Evolutionary conservation across 1,284 basidiomycete species (phyloP).

Genomic region (Cryptococcus hybrid): DNA sequence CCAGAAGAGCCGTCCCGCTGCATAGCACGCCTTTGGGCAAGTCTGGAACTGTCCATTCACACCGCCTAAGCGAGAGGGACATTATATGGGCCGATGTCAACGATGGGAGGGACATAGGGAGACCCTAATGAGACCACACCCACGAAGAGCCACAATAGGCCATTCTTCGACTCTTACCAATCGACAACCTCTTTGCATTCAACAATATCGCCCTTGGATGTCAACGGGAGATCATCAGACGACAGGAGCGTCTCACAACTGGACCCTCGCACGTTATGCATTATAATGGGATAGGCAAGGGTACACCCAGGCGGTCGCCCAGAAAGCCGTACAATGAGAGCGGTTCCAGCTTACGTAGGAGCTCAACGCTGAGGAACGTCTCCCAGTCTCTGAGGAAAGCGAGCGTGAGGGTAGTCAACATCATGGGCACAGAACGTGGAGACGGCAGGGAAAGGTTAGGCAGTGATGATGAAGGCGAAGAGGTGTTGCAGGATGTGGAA

Average conservation of each 20-base stretch:
- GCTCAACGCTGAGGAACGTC: slow-evolving; percentile 36
- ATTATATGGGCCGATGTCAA: slow-evolving; percentile 8
- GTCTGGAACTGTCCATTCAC: slow-evolving; percentile 28
- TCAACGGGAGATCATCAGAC: not conserved
- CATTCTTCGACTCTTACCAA: not conserved
- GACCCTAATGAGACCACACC: not conserved
- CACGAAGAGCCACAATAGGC: not conserved
- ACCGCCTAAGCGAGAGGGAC: slow-evolving; percentile 11
- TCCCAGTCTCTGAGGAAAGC: slow-evolving; percentile 36
- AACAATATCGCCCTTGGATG: slow-evolving; percentile 1
- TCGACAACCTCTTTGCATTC: not conserved
- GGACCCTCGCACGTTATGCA: not conserved
- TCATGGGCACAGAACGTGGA: slow-evolving; percentile 58
- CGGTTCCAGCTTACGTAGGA: slow-evolving; percentile 17
- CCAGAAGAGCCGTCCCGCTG: not conserved
- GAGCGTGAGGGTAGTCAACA: slow-evolving; percentile 78
- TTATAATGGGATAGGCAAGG: not conserved
- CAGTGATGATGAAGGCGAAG: slow-evolving; percentile 22
- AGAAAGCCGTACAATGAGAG: slow-evolving; percentile 7
- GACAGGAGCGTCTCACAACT: slow-evolving; percentile 14
- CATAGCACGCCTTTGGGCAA: slow-evolving; percentile 6
- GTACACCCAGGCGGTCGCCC: slow-evolving; percentile 5
- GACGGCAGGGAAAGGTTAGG: slow-evolving; percentile 17
- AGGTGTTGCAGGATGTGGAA: slow-evolving; percentile 27
- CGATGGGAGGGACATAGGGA: slow-evolving; percentile 4